A percentile compares a stretch with the other conserved stretches of the same genome.
Conservation (phyloP, 2,329 filamentous ascomycete genomes). For the Aulographum hederae region DNA sequence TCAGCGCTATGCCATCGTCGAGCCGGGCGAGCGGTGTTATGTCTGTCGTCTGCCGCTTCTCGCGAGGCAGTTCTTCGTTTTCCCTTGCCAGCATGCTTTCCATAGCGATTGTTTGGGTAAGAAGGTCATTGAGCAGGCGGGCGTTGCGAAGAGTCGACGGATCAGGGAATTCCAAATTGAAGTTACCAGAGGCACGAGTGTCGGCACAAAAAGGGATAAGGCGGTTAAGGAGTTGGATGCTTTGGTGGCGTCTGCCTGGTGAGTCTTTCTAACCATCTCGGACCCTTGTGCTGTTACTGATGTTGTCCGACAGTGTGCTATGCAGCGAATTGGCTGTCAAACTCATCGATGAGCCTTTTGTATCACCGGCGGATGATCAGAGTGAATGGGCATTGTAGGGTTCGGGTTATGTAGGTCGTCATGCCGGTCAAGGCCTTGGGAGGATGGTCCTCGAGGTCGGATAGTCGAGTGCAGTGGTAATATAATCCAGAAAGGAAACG, state of each 20-base stretch:
- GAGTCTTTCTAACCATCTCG: constrained; percentile 15
- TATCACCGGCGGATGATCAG: constrained; percentile 51
- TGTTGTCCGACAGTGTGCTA: constrained; percentile 49
- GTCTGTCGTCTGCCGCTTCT: constrained; percentile 72
- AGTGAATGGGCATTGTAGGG: constrained; percentile 58
- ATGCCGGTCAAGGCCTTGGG: no score
- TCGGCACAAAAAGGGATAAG: constrained; percentile 55
- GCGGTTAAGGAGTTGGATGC: constrained; percentile 79
- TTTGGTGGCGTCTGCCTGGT: constrained; percentile 84
- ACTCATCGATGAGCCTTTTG: constrained; percentile 83
- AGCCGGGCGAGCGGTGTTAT: constrained; percentile 89
- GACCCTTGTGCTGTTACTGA: not conserved
- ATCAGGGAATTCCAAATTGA: constrained; percentile 76
- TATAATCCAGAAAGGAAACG: no score
- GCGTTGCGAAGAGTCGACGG: constrained; percentile 54
- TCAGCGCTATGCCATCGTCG: constrained; percentile 84
- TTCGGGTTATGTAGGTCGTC: no score
- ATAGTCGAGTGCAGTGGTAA: no score
- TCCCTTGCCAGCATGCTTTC: constrained; percentile 95
- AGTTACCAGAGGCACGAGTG: constrained; percentile 57
- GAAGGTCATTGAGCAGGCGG: constrained; percentile 67
- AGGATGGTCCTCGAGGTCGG: no score
- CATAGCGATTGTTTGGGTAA: constrained; percentile 86
- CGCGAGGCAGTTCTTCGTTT: constrained; percentile 90
- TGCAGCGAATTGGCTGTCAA: constrained; percentile 93